Evolutionary conservation across 2,329 filamentous ascomycete species (phyloP), one percentile per base, ranked within the genome.

Genomic region (Dactylellina cionopaga): DNA sequence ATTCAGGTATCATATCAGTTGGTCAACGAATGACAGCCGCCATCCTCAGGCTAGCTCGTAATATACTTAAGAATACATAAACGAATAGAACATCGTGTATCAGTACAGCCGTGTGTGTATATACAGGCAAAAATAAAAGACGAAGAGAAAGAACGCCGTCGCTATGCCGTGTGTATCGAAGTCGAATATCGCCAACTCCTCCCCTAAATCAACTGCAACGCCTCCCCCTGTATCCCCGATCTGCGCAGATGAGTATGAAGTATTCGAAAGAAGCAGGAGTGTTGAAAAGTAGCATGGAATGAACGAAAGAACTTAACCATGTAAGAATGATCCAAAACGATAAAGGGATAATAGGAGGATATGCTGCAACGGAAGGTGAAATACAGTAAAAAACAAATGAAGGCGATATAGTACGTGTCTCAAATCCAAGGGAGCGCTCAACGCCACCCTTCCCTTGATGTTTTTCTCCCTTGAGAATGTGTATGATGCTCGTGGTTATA

Each of bases 401-500:
- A 17, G 22, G 43, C 15, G 43, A 22, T 24, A 17, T 44, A 44
- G 10, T n/a, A 6, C 9, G 19, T 24, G n/a, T n/a, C n/a, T n/a
- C n/a, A n/a, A 25, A 3, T 47, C 29, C 19, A 5, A 27, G 24
- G 29, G 35, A 11, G 24, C 68, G 68, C 43, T 72, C 68, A 72
- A 56, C 68, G 68, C 68, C 68, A 72, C 15, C 44, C 58, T 33
- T 71, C 66, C 27, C 60, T 59, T 9, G 68, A 65, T 10, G 13
- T 33, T 41, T 72, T 72, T 15, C 59, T 62, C 24, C 49, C 37
- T 44, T 64, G 44, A 24, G 46, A n/a, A 31, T 72, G 68, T 17
- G 68, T 72, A 39, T 72, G 68, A 37, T 64, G 59, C 10, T 72
- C 44, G 31, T 72, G 68, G 29, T 65, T 72, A 15, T 72, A 72